Conservation (phyloP, 192 early-diverging fungal genomes). For the Coemansia sp. region DNA sequence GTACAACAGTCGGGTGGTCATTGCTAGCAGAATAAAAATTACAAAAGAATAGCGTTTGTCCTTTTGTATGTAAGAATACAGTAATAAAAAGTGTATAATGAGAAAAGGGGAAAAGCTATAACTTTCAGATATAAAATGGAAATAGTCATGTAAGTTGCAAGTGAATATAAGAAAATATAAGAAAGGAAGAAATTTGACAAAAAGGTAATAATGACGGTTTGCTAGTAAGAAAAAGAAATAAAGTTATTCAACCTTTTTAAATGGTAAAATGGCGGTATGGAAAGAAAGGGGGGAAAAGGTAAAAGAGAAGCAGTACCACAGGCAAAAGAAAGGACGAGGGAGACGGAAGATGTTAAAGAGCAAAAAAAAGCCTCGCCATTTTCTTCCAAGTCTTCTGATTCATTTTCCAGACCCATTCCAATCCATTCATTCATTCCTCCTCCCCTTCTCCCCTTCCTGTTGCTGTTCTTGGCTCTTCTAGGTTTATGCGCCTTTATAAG, state of each 20-base stretch:
- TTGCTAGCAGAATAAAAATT: slow-evolving; percentile 1
- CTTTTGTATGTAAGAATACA: too few relatives aligned
- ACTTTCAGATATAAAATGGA: too few relatives aligned
- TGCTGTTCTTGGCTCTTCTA: too few relatives aligned
- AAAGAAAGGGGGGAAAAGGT: background rate
- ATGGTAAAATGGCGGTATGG: background rate
- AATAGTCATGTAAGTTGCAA: too few relatives aligned
- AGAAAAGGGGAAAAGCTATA: background rate
- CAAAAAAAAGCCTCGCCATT: background rate
- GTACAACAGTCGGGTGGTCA: slow-evolving; percentile 37
- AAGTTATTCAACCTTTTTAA: too few relatives aligned
- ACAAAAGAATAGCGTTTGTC: background rate
- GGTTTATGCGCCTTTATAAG: too few relatives aligned
- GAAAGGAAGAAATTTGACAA: too few relatives aligned
- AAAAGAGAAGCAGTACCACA: background rate
- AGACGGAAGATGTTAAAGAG: background rate
- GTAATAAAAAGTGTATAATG: background rate
- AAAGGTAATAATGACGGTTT: too few relatives aligned
- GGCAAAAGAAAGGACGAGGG: background rate
- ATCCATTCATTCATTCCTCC: too few relatives aligned
- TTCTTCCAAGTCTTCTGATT: slow-evolving; percentile 6
- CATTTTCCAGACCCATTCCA: background rate
- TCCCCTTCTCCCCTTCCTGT: too few relatives aligned
- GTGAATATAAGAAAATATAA: too few relatives aligned
- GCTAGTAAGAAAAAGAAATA: too few relatives aligned